A percentile compares a stretch with the other conserved stretches of the same genome.
These are phyloP conservation scores for Sporothrix brasiliensis DNA, from an alignment of 2,329 filamentous ascomycete species.

Conservation along the genomic window DNA sequence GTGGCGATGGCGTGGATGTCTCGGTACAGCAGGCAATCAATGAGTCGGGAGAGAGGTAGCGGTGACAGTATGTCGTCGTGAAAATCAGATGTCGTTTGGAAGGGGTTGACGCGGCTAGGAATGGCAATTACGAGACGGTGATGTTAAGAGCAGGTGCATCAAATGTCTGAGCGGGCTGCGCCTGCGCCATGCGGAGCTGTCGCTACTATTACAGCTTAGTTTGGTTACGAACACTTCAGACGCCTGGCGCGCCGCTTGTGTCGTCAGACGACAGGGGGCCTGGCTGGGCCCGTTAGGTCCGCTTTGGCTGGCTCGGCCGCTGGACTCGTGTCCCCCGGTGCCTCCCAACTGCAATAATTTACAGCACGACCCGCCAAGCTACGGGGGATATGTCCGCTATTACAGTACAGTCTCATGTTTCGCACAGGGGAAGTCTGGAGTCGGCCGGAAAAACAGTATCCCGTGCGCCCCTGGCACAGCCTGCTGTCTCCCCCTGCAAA, in stretches of 20 bases:
- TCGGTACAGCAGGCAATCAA: not conserved
- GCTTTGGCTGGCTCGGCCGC: not conserved
- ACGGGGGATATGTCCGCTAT: slow-evolving; percentile 4
- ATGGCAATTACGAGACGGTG: slow-evolving; percentile 10
- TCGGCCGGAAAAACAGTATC: slow-evolving; percentile 32
- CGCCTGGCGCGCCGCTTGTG: not conserved
- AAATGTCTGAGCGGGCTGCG: slow-evolving; percentile 12
- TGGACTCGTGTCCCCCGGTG: not conserved
- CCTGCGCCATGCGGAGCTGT: slow-evolving; percentile 20
- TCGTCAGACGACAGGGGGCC: slow-evolving; percentile 21
- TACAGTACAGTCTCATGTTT: not conserved
- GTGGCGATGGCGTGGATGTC: not conserved
- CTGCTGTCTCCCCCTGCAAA: slow-evolving; percentile 5
- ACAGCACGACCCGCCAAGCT: slow-evolving; percentile 11
- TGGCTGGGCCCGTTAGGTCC: not conserved
- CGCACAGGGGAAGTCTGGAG: not conserved
- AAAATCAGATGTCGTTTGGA: not conserved
- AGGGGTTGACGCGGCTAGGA: not conserved
- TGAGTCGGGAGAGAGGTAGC: too few relatives aligned
- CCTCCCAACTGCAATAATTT: slow-evolving; percentile 2
- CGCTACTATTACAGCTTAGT: not conserved
- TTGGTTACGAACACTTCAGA: slow-evolving; percentile 4
- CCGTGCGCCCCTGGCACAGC: slow-evolving; percentile 11
- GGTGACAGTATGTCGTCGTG: too few relatives aligned
- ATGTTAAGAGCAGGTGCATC: slow-evolving; percentile 19